phyloP scores from a whole-genome alignment of 306 rosid species.

The Alnus rubra region DNA sequence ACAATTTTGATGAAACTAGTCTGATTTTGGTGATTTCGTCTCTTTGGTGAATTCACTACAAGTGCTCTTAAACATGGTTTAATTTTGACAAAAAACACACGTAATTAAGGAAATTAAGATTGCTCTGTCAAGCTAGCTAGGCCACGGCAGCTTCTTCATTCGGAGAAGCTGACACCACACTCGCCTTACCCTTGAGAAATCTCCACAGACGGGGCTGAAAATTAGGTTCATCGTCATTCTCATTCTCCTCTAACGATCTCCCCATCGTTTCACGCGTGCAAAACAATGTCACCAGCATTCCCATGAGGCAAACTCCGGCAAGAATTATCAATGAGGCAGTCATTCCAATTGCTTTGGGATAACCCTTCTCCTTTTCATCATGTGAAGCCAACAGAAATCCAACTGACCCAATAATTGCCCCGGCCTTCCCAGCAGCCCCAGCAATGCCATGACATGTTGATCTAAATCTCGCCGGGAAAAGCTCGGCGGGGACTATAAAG shows the following conservation, averaged over 20 bases:
- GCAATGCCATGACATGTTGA: slow-evolving; percentile 84
- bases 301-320: slow-evolving; percentile 61
- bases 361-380: neutral
- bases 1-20: too few relatives aligned
- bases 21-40: too few relatives aligned
- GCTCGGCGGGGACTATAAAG: slow-evolving; percentile 74
- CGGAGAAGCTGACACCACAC: neutral
- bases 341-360: slow-evolving; percentile 50
- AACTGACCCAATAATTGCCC: slow-evolving; percentile 71
- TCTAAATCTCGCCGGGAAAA: slow-evolving; percentile 74
- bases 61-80: too few relatives aligned
- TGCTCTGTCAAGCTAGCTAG: too few relatives aligned
- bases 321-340: slow-evolving; percentile 40
- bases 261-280: slow-evolving; percentile 69
- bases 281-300: slow-evolving; percentile 55
- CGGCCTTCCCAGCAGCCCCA: slow-evolving; percentile 68
- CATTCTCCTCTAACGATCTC: slow-evolving; percentile 77
- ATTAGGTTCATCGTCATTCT: slow-evolving; percentile 29
- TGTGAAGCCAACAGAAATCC: slow-evolving; percentile 67
- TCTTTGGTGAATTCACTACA: too few relatives aligned
- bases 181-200: neutral
- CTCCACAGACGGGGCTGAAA: neutral
- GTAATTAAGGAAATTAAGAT: too few relatives aligned
- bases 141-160: too few relatives aligned
- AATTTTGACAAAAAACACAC: too few relatives aligned